Base-by-base conservation (phyloP, 768 basidiomycete species). In the Tulasnella sp. region DNA sequence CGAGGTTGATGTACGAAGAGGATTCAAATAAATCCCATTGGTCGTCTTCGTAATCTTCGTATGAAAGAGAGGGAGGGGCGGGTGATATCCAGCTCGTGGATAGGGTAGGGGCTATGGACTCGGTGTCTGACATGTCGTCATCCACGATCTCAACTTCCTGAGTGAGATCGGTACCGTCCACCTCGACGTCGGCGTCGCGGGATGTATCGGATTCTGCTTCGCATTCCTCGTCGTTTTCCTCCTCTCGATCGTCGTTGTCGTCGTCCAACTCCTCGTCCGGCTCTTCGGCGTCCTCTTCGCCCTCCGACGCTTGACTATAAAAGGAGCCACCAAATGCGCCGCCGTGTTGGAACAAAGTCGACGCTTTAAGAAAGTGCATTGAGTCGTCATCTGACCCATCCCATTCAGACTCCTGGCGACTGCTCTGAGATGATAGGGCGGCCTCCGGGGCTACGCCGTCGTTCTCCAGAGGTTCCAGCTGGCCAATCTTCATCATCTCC, bases 211-310 rank as follows among this genome's bases (percentile, higher is more conserved):
- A 27, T 74, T 46, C 74, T 27, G 19, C 36, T 38, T 40, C 46
- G 27, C 16, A 27, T 19, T 46, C 74, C 7, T 74, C 40, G 14
- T 74, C 74, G 27, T 44, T 38, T 3, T 74, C 74, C 21, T 74
- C 74, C 21, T 74, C 39, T 3, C 21, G 7, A 36, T 42, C 16
- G 14, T 74, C 31, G 16, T n/a, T n/a, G n/a, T 74, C 74, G 7
- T 31, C 36, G 31, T 74, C 74, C 24, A 38, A 18, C n/a, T 36
- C 71, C 24, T 72, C 31, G 36, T 36, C 31, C n/a, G n/a, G n/a
- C 40, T 72, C 71, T 42, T 72, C 71, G 71, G 36, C 71, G 8
- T 34, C 71, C 36, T 72, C 31, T 42, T 72, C 71, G 71, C 71
- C 40, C 36, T 42, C 36, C 71, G 19, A 21, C 18, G 34, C 27